Evolutionary conservation across 73 alveolate genomes (phyloP), one percentile per base, ranked within the genome.

Genomic region (Effrenium voratum): DNA sequence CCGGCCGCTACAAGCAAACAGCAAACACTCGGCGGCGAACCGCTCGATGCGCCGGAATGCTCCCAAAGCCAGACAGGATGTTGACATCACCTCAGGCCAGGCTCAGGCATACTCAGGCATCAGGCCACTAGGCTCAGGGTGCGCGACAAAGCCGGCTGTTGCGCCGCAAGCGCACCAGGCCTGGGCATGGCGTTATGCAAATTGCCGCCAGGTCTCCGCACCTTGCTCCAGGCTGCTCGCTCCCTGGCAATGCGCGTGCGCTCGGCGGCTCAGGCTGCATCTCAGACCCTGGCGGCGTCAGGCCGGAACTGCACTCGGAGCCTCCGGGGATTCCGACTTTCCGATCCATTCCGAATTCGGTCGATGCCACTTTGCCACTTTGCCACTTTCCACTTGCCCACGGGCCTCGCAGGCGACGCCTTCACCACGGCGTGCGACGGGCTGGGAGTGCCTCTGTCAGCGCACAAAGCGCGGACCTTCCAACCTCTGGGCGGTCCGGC

Each of bases 81-180:
- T 60, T 85, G 45, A 85, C 43, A 32, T 85, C 94, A 34, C 94
- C 94, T 85, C 57, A 45, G 70, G 52, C 57, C 22, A 76, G 4
- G 12, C 12, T 46, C 26, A 32, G 49, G 34, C 77, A 2, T 10
- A 24, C 77, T 1, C 43, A 63, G 30, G 19, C 3, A 24, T 30
- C 1, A 2, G 34, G 43, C 19, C 2, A 28, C 8, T 63, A 34
- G 81, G 13, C 22, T 41, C 13, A 10, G 22, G 24, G 22, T 60
- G 68, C 52, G 94, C 28, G 38, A 59, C 94, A 85, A 28, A 85
- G 94, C 28, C 57, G 94, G 94, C 80, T 57, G 57, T 60, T 60
- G 55, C 94, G 55, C 13, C 94, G 94, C 63, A 85, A 81, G 41
- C 94, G 94, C 36, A 85, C 94, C 81, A 85, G 44, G 45, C 94